Evolutionary conservation across 371 early-diverging fungal species (phyloP).

Genomic region (Mucor sp.): DNA sequence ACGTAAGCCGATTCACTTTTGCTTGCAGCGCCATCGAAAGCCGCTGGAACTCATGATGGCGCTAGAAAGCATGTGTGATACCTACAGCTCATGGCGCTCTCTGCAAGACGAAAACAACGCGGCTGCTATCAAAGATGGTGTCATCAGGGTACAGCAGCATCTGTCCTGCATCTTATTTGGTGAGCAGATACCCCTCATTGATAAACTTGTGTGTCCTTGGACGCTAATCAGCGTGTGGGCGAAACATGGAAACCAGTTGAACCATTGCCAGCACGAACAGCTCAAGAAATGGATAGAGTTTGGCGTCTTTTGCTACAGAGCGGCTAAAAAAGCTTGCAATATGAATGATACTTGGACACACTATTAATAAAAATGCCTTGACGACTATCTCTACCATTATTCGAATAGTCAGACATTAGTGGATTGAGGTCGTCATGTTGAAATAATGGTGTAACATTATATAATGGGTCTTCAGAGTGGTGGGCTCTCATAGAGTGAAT

Average conservation of each 20-base stretch:
- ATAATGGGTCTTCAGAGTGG: too few species aligned
- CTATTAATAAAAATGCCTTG: background rate
- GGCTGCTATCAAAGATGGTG: background rate
- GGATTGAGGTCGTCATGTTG: background rate
- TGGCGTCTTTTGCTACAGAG: background rate
- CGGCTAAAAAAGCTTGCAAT: constrained; percentile 1
- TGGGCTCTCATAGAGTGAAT: background rate
- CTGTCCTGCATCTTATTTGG: constrained; percentile 6
- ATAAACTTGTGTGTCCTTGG: constrained; percentile 3
- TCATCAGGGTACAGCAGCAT: background rate
- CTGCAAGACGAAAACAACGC: background rate
- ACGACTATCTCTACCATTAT: background rate
- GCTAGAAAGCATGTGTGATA: constrained; percentile 8
- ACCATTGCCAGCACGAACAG: background rate
- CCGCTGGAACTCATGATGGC: constrained; percentile 7
- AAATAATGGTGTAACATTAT: background rate
- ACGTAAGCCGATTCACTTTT: background rate
- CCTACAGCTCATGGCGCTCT: background rate
- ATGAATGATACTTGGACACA: background rate
- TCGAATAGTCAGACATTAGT: background rate
- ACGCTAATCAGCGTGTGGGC: constrained; percentile 8
- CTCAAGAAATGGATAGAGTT: constrained; percentile 2
- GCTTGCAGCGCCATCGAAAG: background rate
- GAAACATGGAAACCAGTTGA: background rate
- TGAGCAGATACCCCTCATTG: background rate